phyloP scores from a whole-genome alignment of 805 yeast species.

The Candida montana region DNA sequence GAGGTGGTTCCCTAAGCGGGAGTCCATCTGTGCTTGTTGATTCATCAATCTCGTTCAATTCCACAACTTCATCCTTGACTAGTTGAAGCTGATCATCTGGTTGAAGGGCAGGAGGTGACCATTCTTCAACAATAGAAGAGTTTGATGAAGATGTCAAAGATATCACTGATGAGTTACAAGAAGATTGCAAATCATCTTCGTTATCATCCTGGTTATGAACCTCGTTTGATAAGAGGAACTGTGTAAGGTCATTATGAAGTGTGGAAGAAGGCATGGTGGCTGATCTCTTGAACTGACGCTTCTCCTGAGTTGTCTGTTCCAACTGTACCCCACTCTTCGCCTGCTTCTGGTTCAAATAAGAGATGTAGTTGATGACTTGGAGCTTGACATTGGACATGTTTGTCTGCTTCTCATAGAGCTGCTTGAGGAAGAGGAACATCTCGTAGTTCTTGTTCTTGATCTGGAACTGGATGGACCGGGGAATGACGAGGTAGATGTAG shows the following conservation, averaged over 20 bases:
- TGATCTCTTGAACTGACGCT: conserved; percentile 26
- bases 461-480: conserved; percentile 36
- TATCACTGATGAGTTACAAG: conserved; percentile 5
- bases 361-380: conserved; percentile 30
- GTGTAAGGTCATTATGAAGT: conserved; percentile 14
- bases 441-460: conserved; percentile 34
- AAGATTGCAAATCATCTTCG: neutral
- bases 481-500: conserved; percentile 33
- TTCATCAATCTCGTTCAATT: conserved; percentile 6
- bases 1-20: conserved; percentile 5
- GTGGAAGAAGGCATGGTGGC: conserved; percentile 25
- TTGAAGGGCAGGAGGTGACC: conserved; percentile 35
- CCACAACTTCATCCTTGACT: conserved; percentile 20
- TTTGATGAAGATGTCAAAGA: conserved; percentile 9
- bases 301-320: no score
- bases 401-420: conserved; percentile 30
- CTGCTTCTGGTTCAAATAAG: conserved; percentile 21
- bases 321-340: no score
- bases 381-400: conserved; percentile 36
- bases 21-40: conserved; percentile 5
- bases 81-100: conserved; percentile 35
- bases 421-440: conserved; percentile 31
- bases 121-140: conserved; percentile 21
- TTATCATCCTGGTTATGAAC: neutral
- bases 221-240: conserved; percentile 6